Evolutionary conservation across 1,284 basidiomycete species (phyloP), one percentile per base, ranked within the genome.

Genomic region (Ustilago cynodontis): DNA sequence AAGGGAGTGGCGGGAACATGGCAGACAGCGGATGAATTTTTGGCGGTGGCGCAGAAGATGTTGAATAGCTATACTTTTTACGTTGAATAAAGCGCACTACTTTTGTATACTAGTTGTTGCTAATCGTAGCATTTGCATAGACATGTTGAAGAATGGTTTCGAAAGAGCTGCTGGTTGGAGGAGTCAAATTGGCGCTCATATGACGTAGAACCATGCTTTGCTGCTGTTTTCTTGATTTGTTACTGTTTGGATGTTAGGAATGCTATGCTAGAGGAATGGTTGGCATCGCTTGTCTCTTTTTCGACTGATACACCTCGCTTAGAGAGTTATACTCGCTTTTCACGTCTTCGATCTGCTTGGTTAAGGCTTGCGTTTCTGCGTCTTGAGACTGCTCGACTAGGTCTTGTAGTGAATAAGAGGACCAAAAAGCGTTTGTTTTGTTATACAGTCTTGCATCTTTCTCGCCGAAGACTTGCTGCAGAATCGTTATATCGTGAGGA

Each of bases 81-180:
- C 13, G 58, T 74, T 8, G 71, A 74, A 20, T 43, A n/a, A 43
- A 7, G 20, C n/a, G n/a, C n/a, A n/a, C n/a, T n/a, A 20, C 8
- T 8, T n/a, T 43, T 43, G 41, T 20, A 43, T 14, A 20, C n/a
- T 43, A 20, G 18, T 8, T 16, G 7, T 20, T 43, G 41, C 41
- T 43, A n/a, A 43, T 20, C 7, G 6, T 22, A 10, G 11, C 7
- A 11, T 16, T 20, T 11, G n/a, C 41, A 43, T 20, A 20, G 41
- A 43, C 37, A 39, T 1, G 11, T 6, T 3, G 18, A 16, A 83
- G 71, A 97, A 98, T 84, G 95, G 95, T 0, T 98, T 98, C 84
- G 95, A 98, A 87, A 91, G 92, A 56, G 94, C 94, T 0, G 91
- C 92, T 64, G 91, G 89, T 5, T 98, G 95, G 95, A 90, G 91